Evolutionary conservation across 2,329 filamentous ascomycete genomes (phyloP).

Genomic region (Endocalyx cinctus): DNA sequence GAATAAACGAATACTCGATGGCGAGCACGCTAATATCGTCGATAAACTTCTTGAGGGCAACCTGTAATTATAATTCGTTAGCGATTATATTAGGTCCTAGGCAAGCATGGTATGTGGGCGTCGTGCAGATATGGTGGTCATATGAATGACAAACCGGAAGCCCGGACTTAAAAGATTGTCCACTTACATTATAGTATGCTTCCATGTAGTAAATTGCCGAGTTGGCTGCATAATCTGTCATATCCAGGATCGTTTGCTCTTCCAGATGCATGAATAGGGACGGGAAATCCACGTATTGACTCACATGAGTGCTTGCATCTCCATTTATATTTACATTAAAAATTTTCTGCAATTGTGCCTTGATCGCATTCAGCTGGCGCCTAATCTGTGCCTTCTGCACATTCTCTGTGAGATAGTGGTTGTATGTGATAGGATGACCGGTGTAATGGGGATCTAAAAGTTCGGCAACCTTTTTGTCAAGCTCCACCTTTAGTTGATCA

Average conservation of each 20-base stretch:
- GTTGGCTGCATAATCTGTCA: too few species aligned
- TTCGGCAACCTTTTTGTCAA: constrained; percentile 21
- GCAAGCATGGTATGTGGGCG: too few species aligned
- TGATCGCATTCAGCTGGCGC: constrained; percentile 3
- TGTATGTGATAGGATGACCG: constrained; percentile 36
- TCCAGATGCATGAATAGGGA: too few species aligned
- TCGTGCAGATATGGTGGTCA: too few species aligned
- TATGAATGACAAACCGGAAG: too few species aligned
- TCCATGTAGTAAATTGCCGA: constrained; percentile 17
- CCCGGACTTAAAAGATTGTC: too few species aligned
- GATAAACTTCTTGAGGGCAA: constrained; percentile 27
- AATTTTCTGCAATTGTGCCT: not conserved
- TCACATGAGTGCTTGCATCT: too few species aligned
- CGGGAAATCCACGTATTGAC: too few species aligned
- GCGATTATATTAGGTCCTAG: too few species aligned
- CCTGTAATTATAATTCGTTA: too few species aligned
- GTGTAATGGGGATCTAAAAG: constrained; percentile 21
- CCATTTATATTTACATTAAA: not conserved
- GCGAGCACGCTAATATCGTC: constrained; percentile 28
- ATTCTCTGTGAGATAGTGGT: constrained; percentile 30
- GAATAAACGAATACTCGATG: constrained; percentile 27
- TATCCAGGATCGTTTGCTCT: too few species aligned
- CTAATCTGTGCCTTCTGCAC: constrained; percentile 24
- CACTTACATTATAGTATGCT: constrained; percentile 18
- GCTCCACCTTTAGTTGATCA: constrained; percentile 9